These are phyloP conservation scores for Penicillium sp. DNA, from an alignment of 2,329 filamentous ascomycete species.

Conservation along the genomic window DNA sequence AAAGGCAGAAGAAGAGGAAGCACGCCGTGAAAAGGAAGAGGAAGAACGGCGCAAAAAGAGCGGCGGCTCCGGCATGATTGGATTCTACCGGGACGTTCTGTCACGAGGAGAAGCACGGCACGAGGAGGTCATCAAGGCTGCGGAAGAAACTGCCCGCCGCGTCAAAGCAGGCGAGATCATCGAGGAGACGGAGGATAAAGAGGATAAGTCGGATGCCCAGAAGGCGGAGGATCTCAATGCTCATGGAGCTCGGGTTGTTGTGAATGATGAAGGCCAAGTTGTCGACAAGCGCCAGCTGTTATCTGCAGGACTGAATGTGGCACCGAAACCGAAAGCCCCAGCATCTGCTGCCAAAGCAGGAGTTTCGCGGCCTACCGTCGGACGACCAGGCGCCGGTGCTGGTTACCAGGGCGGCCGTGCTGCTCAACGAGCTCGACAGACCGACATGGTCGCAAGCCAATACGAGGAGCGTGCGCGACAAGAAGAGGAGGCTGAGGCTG, in stretches of 20 bases:
- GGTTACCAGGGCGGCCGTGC: constrained; percentile 33
- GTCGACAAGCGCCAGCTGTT: constrained; percentile 57
- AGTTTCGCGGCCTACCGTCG: constrained; percentile 14
- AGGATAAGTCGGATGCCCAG: constrained; percentile 43
- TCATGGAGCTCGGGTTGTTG: constrained; percentile 43
- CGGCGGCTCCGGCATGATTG: constrained; percentile 48
- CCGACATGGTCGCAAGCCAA: constrained; percentile 52
- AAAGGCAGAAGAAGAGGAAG: constrained; percentile 52
- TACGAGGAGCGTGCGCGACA: constrained; percentile 49
- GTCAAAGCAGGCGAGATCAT: constrained; percentile 29
- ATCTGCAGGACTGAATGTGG: constrained; percentile 53
- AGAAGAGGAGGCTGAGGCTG: constrained; percentile 50
- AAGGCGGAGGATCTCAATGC: constrained; percentile 49
- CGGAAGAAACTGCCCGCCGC: constrained; percentile 37
- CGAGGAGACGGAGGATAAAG: constrained; percentile 21
- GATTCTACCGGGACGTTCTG: constrained; percentile 54
- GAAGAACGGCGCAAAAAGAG: constrained; percentile 42
- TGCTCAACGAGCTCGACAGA: constrained; percentile 48
- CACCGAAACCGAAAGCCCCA: constrained; percentile 44
- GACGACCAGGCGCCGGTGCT: constrained; percentile 18
- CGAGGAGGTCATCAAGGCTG: constrained; percentile 49
- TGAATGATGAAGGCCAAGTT: constrained; percentile 58
- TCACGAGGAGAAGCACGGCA: constrained; percentile 51
- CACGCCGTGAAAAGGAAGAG: constrained; percentile 46
- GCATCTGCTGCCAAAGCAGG: constrained; percentile 13